phyloP scores from a whole-genome alignment of 352 stramenopile genomes.

The Globisporangium splendens region DNA sequence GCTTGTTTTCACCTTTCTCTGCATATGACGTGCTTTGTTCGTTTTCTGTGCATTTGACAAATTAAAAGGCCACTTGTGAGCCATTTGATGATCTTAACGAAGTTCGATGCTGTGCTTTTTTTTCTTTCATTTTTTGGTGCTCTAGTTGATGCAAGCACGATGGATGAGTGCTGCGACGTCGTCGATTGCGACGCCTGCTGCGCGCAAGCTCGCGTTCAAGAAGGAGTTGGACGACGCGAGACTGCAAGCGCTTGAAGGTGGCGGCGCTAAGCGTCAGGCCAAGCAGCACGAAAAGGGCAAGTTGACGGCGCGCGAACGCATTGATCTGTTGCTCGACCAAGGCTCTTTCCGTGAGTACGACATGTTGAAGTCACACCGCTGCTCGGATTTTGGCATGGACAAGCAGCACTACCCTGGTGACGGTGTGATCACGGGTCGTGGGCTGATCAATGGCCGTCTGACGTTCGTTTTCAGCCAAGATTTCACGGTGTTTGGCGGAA shows the following conservation, averaged over 20 bases:
- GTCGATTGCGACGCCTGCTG: constrained; percentile 44
- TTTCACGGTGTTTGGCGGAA: constrained; percentile 98
- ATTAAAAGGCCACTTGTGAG: too few relatives aligned
- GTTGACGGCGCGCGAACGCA: constrained; percentile 95
- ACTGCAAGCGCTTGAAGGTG: constrained; percentile 51
- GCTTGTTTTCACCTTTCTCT: too few relatives aligned
- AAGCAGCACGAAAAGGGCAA: constrained; percentile 96
- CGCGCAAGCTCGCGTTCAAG: constrained; percentile 69
- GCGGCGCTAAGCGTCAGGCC: constrained; percentile 33
- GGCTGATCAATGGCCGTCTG: constrained; percentile 92
- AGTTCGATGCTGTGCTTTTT: too few relatives aligned
- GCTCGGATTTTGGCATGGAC: constrained; percentile 97
- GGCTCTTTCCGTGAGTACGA: constrained; percentile 96
- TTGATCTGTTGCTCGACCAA: constrained; percentile 95
- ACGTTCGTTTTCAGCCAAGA: constrained; percentile 97
- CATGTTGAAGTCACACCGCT: constrained; percentile 95
- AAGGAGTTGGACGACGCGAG: constrained; percentile 69
- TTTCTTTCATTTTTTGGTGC: too few relatives aligned
- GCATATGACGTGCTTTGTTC: too few relatives aligned
- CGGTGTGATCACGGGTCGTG: constrained; percentile 94
- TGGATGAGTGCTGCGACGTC: constrained; percentile 41
- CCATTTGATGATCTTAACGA: too few relatives aligned
- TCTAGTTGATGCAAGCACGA: constrained; percentile 19
- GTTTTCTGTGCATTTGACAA: too few relatives aligned
- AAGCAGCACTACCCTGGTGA: constrained; percentile 91